Percentiles rank a stretch among this genome's conserved stretches.
These are phyloP conservation scores for Diaporthe batatas DNA, from an alignment of 2,329 filamentous ascomycete species.

Conservation along the genomic window DNA sequence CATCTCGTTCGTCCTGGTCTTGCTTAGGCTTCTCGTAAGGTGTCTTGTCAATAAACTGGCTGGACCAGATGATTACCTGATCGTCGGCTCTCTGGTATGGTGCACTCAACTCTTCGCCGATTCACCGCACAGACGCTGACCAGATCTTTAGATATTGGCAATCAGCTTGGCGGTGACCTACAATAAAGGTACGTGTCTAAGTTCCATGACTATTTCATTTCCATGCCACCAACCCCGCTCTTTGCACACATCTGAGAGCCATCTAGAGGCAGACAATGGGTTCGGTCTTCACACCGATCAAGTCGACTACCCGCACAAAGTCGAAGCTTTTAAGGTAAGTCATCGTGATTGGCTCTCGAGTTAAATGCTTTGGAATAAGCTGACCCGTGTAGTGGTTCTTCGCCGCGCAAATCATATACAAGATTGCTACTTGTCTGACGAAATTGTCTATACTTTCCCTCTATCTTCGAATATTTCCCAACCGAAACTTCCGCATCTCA, in stretches of 20 bases:
- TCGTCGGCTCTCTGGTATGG: constrained; percentile 40
- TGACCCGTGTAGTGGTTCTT: constrained; percentile 42
- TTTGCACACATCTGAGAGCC: neutral
- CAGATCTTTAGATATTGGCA: neutral
- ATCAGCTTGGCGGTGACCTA: constrained; percentile 22
- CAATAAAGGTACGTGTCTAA: constrained; percentile 1
- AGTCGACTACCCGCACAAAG: constrained; percentile 17
- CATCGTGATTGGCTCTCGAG: neutral
- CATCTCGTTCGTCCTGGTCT: constrained; percentile 40
- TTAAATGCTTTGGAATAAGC: neutral
- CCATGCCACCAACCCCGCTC: neutral
- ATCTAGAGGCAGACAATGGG: constrained; percentile 12
- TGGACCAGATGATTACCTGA: constrained; percentile 40
- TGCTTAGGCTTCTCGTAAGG: constrained; percentile 37
- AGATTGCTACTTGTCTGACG: constrained; percentile 41
- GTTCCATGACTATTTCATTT: too few species aligned
- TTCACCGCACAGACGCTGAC: neutral
- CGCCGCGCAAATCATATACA: constrained; percentile 43
- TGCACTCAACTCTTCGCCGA: neutral
- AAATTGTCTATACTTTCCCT: constrained; percentile 36
- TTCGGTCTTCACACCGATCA: constrained; percentile 17
- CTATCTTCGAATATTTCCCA: constrained; percentile 31
- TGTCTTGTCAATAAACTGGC: constrained; percentile 32
- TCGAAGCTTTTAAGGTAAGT: constrained; percentile 23
- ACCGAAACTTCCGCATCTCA: constrained; percentile 1